phyloP scores from a whole-genome alignment of 2,329 filamentous ascomycete genomes.

The Ascocoryne sarcoides region DNA sequence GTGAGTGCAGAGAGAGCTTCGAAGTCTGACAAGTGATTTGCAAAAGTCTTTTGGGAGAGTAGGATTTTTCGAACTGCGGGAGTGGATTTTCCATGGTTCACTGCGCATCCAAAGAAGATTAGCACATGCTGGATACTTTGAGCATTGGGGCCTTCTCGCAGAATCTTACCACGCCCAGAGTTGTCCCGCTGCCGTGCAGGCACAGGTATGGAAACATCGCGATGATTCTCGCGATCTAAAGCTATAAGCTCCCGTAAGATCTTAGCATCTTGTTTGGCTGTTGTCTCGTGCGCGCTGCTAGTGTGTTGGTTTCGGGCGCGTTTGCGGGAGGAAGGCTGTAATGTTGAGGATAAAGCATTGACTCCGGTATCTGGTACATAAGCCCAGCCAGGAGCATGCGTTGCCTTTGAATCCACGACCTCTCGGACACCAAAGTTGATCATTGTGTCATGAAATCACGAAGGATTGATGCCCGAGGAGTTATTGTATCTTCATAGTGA shows the following conservation, averaged over 20 bases:
- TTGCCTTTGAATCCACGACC: conserved; percentile 60
- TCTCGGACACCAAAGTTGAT: conserved; percentile 74
- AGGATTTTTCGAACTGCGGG: conserved; percentile 65
- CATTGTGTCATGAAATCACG: conserved; percentile 32
- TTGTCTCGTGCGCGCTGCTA: conserved; percentile 52
- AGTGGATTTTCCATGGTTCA: conserved; percentile 26
- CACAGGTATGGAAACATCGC: conserved; percentile 63
- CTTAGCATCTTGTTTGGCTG: conserved; percentile 74
- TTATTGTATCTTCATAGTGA: background rate
- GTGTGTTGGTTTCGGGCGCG: conserved; percentile 51
- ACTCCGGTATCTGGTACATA: conserved; percentile 73
- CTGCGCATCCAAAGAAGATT: conserved; percentile 8
- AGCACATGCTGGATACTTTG: background rate
- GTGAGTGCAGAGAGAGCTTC: conserved; percentile 47
- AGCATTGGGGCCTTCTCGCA: background rate
- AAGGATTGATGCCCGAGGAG: conserved; percentile 1
- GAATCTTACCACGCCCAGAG: conserved; percentile 31
- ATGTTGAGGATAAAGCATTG: conserved; percentile 44
- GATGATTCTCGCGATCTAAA: conserved; percentile 71
- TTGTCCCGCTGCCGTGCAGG: conserved; percentile 44
- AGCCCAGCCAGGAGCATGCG: conserved; percentile 77
- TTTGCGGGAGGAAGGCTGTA: conserved; percentile 54
- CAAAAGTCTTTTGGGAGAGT: conserved; percentile 73
- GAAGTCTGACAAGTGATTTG: conserved; percentile 74
- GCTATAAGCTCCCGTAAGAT: conserved; percentile 73